phyloP scores from a whole-genome alignment of 495 filamentous ascomycete species.

The Choiromyces venosus region DNA sequence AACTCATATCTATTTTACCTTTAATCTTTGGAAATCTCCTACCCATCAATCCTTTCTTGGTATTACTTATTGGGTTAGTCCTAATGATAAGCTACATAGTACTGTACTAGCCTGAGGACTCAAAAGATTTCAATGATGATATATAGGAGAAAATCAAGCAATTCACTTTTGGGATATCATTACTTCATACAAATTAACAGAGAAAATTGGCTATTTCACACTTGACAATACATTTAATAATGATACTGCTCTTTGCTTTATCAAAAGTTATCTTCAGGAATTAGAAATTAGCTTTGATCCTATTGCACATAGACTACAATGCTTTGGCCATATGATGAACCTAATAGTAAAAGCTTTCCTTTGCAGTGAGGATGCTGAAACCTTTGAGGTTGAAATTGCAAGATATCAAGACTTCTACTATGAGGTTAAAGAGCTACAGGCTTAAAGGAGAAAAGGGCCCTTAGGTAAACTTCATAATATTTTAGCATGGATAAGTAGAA shows the following conservation, averaged over 20 bases:
- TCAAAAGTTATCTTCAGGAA: neutral
- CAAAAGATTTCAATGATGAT: neutral
- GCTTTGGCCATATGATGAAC: conserved; percentile 28
- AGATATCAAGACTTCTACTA: neutral
- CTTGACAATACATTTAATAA: conserved; percentile 32
- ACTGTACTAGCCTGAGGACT: neutral
- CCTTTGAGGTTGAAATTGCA: neutral
- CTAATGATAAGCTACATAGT: neutral
- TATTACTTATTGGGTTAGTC: neutral
- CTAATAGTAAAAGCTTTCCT: conserved; percentile 25
- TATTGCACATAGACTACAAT: conserved; percentile 12
- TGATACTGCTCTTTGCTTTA: conserved; percentile 12
- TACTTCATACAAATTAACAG: conserved; percentile 19
- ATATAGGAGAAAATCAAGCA: conserved; percentile 20
- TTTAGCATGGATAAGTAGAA: conserved; percentile 10
- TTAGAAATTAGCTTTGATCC: conserved; percentile 18
- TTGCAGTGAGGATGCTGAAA: conserved; percentile 3
- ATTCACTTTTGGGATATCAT: conserved; percentile 13
- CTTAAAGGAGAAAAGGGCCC: conserved; percentile 15
- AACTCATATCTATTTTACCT: neutral
- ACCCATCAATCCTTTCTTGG: neutral
- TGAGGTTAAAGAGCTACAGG: conserved; percentile 1
- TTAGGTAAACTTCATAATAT: conserved; percentile 31
- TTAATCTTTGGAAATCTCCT: neutral
- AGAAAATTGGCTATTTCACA: conserved; percentile 23